Base-by-base conservation (phyloP, 1,139 yeast genomes). In the Yamadazyma kanchanaburiensis region DNA sequence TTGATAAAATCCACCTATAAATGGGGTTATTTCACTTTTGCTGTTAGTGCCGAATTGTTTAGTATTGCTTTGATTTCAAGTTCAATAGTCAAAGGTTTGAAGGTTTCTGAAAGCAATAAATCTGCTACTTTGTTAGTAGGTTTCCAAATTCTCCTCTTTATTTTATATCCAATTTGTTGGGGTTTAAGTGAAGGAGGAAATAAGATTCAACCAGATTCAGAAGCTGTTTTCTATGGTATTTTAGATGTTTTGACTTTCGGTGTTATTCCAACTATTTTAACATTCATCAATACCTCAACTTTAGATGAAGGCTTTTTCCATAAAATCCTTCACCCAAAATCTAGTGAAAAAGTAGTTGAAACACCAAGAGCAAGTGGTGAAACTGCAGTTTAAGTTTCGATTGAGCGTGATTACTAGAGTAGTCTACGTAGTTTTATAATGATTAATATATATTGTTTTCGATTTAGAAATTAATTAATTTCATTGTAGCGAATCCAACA, bases 111-210 rank as follows among this genome's bases (percentile, higher is more conserved):
- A 16, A 35, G 40, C 10, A 51, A 46, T 14, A 37, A 33, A 11
- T 11, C 57, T 24, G 51, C 53, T 8, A 50, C 55, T 36, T 41
- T 55, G 20, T 33, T 70, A 28, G 53, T 70, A 38, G 39, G 40
- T 16, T 53, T 60, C 38, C 54, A 54, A 36, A 33, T 59, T 15
- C 31, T 61, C 22, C 55, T 74, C 24, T 64, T 73, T 59, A 48
- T 74, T 38, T 55, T 76, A 37, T 77, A 78, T 48, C 77, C 79
- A 24, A 55, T 79, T 38, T 53, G 61, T 31, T 79, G 84, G 84
- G 84, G 77, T 50, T 60, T 78, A 35, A 58, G 72, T 41, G 84
- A 78, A 45, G 86, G 85, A 62, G 84, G 84, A 53, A 78, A 78
- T 48, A 72, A 61, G 25, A 77, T 79, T 40, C 74, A 72, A 43